Percentiles rank a stretch among this genome's conserved stretches.
Conservation (phyloP, 306 rosid species). For the Quillaja saponaria region DNA sequence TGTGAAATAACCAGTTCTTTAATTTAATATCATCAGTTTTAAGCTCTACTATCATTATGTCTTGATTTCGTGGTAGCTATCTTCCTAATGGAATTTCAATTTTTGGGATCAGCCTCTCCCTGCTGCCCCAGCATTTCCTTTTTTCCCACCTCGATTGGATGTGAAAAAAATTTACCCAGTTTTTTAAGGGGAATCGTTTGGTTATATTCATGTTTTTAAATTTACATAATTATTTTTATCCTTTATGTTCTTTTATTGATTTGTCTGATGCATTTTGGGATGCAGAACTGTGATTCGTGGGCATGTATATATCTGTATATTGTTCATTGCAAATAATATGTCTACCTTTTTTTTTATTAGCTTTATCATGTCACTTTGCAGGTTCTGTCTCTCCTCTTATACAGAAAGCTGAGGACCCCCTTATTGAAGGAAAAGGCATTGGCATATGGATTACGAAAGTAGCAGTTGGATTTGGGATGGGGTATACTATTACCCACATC, state of each 20-base stretch:
- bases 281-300: neutral
- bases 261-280: neutral
- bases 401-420: conserved; percentile 6
- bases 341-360: conserved; percentile 4
- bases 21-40: too few relatives aligned
- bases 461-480: conserved; percentile 94
- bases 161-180: too few relatives aligned
- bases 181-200: too few relatives aligned
- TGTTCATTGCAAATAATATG: neutral
- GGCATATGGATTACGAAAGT: conserved; percentile 70
- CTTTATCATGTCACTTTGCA: conserved; percentile 18
- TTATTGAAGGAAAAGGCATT: conserved; percentile 6
- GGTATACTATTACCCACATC: conserved; percentile 67
- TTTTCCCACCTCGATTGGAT: too few relatives aligned
- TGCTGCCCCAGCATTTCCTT: too few relatives aligned
- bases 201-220: neutral
- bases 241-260: neutral
- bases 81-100: too few relatives aligned
- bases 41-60: too few relatives aligned
- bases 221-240: neutral
- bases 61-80: too few relatives aligned
- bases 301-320: neutral
- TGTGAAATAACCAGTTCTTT: neutral
- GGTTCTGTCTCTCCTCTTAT: conserved; percentile 78
- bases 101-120: too few relatives aligned